Evolutionary conservation across 257 asterid species (phyloP).

Genomic region (Dorcoceras hygrometricum): DNA sequence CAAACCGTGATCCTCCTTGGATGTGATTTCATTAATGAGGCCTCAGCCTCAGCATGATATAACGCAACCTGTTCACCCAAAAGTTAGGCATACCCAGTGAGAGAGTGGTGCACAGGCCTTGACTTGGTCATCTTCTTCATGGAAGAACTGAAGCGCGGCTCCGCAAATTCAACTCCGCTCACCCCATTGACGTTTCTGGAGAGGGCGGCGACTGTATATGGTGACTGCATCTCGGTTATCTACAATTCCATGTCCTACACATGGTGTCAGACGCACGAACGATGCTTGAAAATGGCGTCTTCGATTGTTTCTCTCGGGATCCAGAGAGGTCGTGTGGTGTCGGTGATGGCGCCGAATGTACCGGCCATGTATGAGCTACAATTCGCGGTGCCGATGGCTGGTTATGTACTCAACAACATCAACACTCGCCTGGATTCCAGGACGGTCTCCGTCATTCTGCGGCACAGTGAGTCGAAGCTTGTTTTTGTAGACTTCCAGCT

Average conservation of each 20-base stretch:
- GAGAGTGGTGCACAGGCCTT: background rate
- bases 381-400: constrained; percentile 80
- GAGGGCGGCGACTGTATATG: constrained; percentile 60
- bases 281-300: constrained; percentile 52
- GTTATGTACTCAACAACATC: constrained; percentile 59
- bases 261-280: constrained; percentile 56
- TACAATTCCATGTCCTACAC: constrained; percentile 39
- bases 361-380: constrained; percentile 85
- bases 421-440: constrained; percentile 65
- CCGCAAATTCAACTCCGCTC: constrained; percentile 43
- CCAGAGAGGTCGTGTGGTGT: constrained; percentile 43
- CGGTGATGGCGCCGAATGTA: constrained; percentile 69
- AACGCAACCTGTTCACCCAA: background rate
- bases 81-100: background rate
- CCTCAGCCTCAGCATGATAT: background rate
- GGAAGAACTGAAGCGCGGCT: constrained; percentile 42
- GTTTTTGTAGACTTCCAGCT: constrained; percentile 52
- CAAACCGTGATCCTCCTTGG: background rate
- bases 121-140: constrained; percentile 25
- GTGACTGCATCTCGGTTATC: constrained; percentile 52
- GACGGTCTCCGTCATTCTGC: constrained; percentile 49
- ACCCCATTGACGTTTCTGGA: constrained; percentile 57
- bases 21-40: constrained; percentile 17
- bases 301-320: constrained; percentile 45
- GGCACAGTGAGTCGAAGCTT: constrained; percentile 52